These are phyloP conservation scores for Kuraishia molischiana DNA, from an alignment of 805 yeast species.

Conservation along the genomic window DNA sequence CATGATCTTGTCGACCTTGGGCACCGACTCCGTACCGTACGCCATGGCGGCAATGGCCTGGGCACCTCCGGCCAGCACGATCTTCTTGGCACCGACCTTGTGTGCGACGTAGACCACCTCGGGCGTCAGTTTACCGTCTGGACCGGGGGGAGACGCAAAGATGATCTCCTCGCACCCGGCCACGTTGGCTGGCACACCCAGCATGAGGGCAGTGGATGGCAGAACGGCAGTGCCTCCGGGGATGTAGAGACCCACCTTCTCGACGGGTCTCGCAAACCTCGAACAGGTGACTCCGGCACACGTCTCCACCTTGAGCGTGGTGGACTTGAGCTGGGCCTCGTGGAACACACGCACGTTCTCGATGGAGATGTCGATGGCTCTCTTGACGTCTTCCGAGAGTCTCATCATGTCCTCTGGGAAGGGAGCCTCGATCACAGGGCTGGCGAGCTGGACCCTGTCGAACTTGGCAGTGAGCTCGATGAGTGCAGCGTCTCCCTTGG, in stretches of 20 bases:
- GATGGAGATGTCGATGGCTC: constrained; percentile 88
- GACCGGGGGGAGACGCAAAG: constrained; percentile 92
- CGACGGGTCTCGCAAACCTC: constrained; percentile 91
- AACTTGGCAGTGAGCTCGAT: constrained; percentile 86
- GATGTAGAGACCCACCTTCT: constrained; percentile 87
- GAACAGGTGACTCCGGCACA: constrained; percentile 91
- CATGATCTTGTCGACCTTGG: constrained; percentile 91
- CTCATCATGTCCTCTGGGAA: constrained; percentile 71
- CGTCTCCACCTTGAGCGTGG: constrained; percentile 77
- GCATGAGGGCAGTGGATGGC: constrained; percentile 96
- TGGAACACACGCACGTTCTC: constrained; percentile 88
- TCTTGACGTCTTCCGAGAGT: constrained; percentile 61
- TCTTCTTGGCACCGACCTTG: constrained; percentile 84
- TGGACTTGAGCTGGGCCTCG: constrained; percentile 76
- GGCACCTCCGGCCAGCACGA: constrained; percentile 97
- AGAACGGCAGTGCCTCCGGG: constrained; percentile 99
- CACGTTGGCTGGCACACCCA: constrained; percentile 96
- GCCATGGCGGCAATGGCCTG: constrained; percentile 99
- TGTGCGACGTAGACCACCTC: constrained; percentile 97
- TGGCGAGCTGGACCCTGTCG: constrained; percentile 64
- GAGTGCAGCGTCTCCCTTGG: constrained; percentile 78
- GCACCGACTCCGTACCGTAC: constrained; percentile 87
- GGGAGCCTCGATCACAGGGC: constrained; percentile 83
- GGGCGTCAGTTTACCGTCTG: constrained; percentile 88
- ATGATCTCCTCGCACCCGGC: constrained; percentile 93